Base-by-base conservation (phyloP, 2,329 filamentous ascomycete species). In the Lecanicillium sp. region DNA sequence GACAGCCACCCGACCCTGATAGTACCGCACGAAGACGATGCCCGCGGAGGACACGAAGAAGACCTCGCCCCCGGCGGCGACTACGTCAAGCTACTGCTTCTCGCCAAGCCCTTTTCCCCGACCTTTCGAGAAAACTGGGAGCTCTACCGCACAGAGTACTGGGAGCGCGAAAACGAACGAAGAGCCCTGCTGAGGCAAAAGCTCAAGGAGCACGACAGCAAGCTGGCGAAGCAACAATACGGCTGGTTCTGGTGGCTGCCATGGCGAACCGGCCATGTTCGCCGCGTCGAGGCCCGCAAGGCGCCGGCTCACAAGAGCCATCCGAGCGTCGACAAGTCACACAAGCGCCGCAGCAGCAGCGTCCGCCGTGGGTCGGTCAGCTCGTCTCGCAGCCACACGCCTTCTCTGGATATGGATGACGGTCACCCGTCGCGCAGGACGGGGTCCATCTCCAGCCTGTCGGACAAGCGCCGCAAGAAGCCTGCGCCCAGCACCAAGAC, bases 81-180 rank as follows among this genome's bases (percentile, higher is more conserved):
- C 62, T 85, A 90, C 55, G 82, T 98, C 50, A 92, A 94, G 60
- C 73, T 98, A 1, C 69, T 97, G 14, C 71, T 98, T 7, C 74
- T 96, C 10, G 87, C 92, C 1, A 98, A 98, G 57, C 88, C 89
- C 0, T 98, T 98, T 55, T 94, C 87, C 5, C 83, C 92, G 0
- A 87, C 87, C 33, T 98, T 98, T 55, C 77, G 92, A 15, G 89
- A 97, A 59, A 94, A 95, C 48, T 98, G 92, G 92, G 92, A 98
- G 55, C 72, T 90, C 13, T 98, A 94, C 61, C 77, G 92, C 38
- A 81, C 83, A 25, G 89, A 96, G 44, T 98, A 96, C 62, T 98
- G 92, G 92, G 90, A 96, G 51, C 81, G 81, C 44, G 92, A 98
- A 60, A 98, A 98, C 55, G 87, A 94, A 59, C 81, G 90, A 3